phyloP scores from a whole-genome alignment of 306 rosid genomes.

The Spatholobus suberectus region DNA sequence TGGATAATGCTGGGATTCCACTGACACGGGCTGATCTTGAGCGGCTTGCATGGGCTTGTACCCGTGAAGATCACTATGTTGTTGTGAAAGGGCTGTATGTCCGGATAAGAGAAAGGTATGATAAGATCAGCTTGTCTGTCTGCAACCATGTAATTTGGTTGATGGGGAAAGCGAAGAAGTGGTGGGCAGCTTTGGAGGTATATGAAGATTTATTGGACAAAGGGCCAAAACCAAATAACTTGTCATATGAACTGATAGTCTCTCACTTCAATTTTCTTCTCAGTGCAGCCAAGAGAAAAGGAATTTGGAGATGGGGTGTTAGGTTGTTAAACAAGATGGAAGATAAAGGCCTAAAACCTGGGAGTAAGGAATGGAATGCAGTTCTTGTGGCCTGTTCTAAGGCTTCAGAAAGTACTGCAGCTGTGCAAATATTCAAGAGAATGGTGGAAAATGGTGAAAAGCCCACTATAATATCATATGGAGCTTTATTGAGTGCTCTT shows the following conservation, averaged over 20 bases:
- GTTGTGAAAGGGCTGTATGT: conserved; percentile 83
- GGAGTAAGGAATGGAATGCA: conserved; percentile 88
- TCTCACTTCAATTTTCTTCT: conserved; percentile 89
- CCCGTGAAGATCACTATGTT: conserved; percentile 75
- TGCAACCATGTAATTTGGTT: conserved; percentile 96
- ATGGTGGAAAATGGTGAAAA: conserved; percentile 96
- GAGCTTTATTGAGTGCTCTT: conserved; percentile 92
- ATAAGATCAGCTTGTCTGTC: conserved; percentile 75
- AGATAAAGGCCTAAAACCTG: conserved; percentile 90
- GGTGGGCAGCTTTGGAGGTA: conserved; percentile 98
- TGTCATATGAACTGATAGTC: conserved; percentile 79
- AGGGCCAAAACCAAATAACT: conserved; percentile 89
- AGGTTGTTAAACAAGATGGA: conserved; percentile 96
- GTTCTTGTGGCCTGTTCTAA: conserved; percentile 95
- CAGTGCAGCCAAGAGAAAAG: conserved; percentile 72
- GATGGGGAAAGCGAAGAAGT: conserved; percentile 93
- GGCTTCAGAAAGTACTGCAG: conserved; percentile 88
- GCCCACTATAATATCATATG: conserved; percentile 86
- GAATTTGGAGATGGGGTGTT: conserved; percentile 96
- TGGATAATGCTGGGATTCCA: conserved; percentile 78
- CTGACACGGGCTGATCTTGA: conserved; percentile 66
- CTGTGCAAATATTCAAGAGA: conserved; percentile 78
- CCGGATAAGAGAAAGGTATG: conserved; percentile 67
- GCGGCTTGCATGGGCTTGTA: conserved; percentile 91
- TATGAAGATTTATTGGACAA: conserved; percentile 91